These are phyloP conservation scores for Zygnema circumcarinatum DNA, from an alignment of 139 green algal species.

Conservation along the genomic window DNA sequence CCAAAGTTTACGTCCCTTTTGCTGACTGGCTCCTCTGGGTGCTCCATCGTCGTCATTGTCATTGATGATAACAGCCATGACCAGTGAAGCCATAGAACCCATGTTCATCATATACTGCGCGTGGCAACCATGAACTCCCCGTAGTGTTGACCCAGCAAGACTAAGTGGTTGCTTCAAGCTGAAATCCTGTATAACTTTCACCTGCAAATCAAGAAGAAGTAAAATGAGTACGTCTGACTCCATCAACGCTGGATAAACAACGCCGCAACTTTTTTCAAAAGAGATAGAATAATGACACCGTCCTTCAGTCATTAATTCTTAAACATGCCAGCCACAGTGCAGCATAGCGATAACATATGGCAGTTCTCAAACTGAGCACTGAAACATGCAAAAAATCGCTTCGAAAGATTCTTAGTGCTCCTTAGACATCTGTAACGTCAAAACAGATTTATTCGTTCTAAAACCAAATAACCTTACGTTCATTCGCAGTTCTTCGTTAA, in stretches of 20 bases:
- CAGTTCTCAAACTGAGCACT: too few relatives aligned
- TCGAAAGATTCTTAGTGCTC: too few relatives aligned
- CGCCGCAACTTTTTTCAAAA: not conserved
- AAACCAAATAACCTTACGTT: too few relatives aligned
- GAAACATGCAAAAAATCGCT: too few relatives aligned
- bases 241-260: not conserved
- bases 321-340: too few relatives aligned
- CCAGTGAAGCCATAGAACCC: constrained; percentile 59
- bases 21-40: not conserved
- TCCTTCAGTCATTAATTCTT: not conserved
- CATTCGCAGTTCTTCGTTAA: too few relatives aligned
- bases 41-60: constrained; percentile 50
- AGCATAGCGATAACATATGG: too few relatives aligned
- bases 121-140: constrained; percentile 60
- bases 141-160: constrained; percentile 44
- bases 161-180: constrained; percentile 51
- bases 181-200: constrained; percentile 39
- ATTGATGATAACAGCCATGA: constrained; percentile 64
- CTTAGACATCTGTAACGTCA: too few relatives aligned
- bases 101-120: constrained; percentile 66
- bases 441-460: too few relatives aligned
- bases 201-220: constrained; percentile 25
- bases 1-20: constrained; percentile 57
- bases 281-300: not conserved
- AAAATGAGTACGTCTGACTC: not conserved